A percentile compares a stretch with the other conserved stretches of the same genome.
These are phyloP conservation scores for Epicoccum nigrum DNA, from an alignment of 2,329 filamentous ascomycete species.

Conservation along the genomic window DNA sequence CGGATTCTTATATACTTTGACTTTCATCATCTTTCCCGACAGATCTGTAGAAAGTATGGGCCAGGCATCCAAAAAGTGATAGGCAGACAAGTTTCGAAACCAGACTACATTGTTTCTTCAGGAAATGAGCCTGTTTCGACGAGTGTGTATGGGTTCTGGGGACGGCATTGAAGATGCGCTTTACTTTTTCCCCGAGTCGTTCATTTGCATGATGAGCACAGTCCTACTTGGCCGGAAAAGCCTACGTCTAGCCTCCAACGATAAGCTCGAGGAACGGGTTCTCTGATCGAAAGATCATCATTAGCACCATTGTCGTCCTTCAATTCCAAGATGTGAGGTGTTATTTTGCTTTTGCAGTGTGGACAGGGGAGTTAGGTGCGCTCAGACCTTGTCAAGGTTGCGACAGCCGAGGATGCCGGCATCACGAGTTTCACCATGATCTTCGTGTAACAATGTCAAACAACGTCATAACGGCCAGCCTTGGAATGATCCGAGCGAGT, in stretches of 20 bases:
- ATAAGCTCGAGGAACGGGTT: constrained; percentile 5
- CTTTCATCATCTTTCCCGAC: neutral
- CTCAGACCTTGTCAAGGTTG: constrained; percentile 1
- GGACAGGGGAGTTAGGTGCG: constrained; percentile 1
- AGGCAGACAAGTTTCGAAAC: constrained; percentile 19
- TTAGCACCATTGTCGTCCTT: constrained; percentile 8
- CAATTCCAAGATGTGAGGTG: constrained; percentile 4
- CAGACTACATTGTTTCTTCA: constrained; percentile 13
- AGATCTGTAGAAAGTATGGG: neutral
- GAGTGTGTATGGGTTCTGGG: neutral
- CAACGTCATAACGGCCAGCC: constrained; percentile 6
- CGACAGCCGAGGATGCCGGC: constrained; percentile 11
- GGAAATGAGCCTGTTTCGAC: constrained; percentile 10
- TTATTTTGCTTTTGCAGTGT: constrained; percentile 3
- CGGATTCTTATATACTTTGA: constrained; percentile 2
- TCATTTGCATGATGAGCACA: neutral
- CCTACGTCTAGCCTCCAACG: constrained; percentile 3
- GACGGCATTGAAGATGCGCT: neutral
- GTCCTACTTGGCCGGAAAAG: neutral
- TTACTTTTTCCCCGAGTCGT: constrained; percentile 4
- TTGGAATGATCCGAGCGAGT: neutral
- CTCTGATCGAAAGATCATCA: neutral
- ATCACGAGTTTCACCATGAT: constrained; percentile 13
- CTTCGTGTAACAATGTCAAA: constrained; percentile 13
- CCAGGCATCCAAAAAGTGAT: neutral